These are phyloP conservation scores for Escallonia rubra DNA, from an alignment of 129 eudicot genomes.

Conservation along the genomic window DNA sequence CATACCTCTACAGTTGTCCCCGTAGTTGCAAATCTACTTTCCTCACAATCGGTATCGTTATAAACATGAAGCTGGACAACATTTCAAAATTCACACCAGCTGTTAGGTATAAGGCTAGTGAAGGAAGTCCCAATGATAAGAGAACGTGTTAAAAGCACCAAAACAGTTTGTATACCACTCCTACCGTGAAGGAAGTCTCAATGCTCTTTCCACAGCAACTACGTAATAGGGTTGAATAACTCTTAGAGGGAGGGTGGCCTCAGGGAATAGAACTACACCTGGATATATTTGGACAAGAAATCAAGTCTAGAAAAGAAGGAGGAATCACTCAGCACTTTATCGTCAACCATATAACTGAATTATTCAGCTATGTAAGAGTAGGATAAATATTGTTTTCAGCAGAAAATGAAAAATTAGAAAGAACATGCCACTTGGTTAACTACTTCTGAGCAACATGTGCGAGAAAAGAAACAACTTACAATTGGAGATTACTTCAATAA, in stretches of 20 bases:
- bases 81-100: constrained; percentile 5
- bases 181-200: constrained; percentile 61
- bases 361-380: no score
- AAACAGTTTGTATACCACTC: constrained; percentile 61
- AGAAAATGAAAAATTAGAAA: no score
- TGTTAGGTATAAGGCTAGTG: not conserved
- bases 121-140: not conserved
- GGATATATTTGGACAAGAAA: constrained; percentile 7
- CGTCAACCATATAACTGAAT: no score
- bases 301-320: not conserved
- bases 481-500: no score
- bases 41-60: constrained; percentile 50
- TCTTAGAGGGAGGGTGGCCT: constrained; percentile 83
- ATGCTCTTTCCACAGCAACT: constrained; percentile 74
- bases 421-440: no score
- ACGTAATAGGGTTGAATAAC: constrained; percentile 57
- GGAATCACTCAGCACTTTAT: no score
- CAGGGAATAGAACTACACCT: constrained; percentile 95
- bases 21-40: constrained; percentile 51
- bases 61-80: constrained; percentile 61
- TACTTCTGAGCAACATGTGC: no score
- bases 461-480: no score
- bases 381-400: no score
- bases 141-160: not conserved
- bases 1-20: constrained; percentile 97